Base-by-base conservation (phyloP, 106 monocot species). In the Dendrobium huoshanense region DNA sequence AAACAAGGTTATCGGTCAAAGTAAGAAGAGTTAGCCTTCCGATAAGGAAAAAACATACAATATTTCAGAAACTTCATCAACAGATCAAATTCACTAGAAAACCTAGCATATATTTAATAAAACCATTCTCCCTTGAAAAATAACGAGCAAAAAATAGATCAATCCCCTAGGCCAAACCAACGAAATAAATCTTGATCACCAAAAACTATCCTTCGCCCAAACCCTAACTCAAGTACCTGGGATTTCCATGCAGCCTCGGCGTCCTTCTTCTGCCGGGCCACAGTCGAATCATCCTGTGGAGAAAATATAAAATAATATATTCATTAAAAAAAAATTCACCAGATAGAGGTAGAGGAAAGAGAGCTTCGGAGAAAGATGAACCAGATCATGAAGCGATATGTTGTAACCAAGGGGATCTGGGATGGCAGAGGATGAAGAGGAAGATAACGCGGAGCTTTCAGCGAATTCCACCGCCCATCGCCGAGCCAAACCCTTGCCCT, bases 161-260 rank as follows among this genome's bases (percentile, higher is more conserved):
- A 70, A 16, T 10, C 24, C 7, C 48, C 76, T 4, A 15, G 25
- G 1, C 27, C 76, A 11, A 15, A 27, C 9, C n/a, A 51, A 76
- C 13, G 27, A 51, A 76, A 76, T 0, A 74, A 44, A 74, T 42
- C 11, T 51, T 27, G 11, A 25, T 25, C 47, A 8, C 41, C 22
- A 51, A 27, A 75, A 67, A n/a, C 5, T 7, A 7, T 9, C 45
- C 6, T 0, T 9, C 45, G 9, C 5, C 67, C 25, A 67, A 76
- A 76, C 45, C 49, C 76, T 49, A 76, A 51, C 24, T 76, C 49
- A 0, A 24, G 49, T 49, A 98, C 97, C 97, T 98, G 90, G 16
- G 92, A 54, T 79, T 98, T 98, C 97, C 97, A 95, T 9, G 89
- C 88, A 22, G 91, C 86, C 86, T 98, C 97, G 0, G 94, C 90